Percentiles rank a stretch among this genome's conserved stretches.
Evolutionary conservation across 2,329 filamentous ascomycete genomes (phyloP).

Genomic region (Stachybotrys echinatus): DNA sequence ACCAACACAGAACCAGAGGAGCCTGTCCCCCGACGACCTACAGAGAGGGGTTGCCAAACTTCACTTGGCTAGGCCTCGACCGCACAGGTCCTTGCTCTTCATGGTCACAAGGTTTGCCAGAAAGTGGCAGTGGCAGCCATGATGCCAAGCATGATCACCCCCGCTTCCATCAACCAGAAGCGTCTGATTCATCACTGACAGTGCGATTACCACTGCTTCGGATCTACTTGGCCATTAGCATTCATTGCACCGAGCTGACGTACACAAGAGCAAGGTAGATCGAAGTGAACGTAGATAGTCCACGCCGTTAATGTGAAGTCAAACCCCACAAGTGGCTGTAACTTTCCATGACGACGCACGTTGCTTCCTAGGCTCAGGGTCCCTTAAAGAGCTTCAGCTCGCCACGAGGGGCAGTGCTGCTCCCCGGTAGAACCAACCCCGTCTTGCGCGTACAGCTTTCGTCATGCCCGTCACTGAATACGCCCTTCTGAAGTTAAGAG

Average conservation of each 20-base stretch:
- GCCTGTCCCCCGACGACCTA: too few species aligned
- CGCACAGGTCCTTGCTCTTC: background rate
- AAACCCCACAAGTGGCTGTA: too few species aligned
- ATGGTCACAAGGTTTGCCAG: background rate
- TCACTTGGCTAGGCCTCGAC: background rate
- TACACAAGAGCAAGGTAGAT: background rate
- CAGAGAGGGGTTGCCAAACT: background rate
- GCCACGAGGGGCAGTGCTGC: background rate
- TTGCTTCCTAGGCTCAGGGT: too few species aligned
- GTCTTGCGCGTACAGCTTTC: background rate
- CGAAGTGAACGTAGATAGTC: too few species aligned
- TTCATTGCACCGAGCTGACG: background rate
- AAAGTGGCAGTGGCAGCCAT: background rate
- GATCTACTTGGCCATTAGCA: background rate
- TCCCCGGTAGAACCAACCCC: background rate
- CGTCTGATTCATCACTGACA: background rate
- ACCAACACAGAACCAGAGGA: too few species aligned
- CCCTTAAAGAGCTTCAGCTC: background rate
- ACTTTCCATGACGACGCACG: too few species aligned
- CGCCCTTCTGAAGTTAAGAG: slow-evolving; percentile 26
- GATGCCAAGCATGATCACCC: background rate
- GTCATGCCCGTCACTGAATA: slow-evolving; percentile 36
- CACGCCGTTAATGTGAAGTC: too few species aligned
- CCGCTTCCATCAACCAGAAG: background rate
- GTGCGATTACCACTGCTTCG: background rate